phyloP scores from a whole-genome alignment of 352 stramenopile genomes.

The Plasmopara muralis region DNA sequence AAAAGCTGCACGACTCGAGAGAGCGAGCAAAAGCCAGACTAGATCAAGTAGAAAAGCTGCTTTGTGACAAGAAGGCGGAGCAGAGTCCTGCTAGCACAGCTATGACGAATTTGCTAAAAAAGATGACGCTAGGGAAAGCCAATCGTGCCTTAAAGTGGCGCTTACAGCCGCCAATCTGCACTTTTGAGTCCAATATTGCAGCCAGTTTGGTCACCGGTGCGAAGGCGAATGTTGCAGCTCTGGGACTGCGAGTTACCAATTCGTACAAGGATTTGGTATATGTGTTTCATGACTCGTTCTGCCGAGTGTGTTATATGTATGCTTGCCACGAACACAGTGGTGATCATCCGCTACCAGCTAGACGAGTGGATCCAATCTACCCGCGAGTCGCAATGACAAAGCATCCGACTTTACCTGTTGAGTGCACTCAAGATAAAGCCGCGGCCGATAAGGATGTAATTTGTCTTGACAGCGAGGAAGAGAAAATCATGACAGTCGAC shows the following conservation, averaged over 20 bases:
- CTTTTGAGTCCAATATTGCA: slow-evolving; percentile 1
- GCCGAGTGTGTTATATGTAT: slow-evolving; percentile 88
- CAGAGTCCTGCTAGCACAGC: slow-evolving; percentile 9
- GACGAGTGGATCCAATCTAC: slow-evolving; percentile 48
- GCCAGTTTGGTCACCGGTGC: slow-evolving; percentile 9
- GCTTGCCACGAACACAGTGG: slow-evolving; percentile 87
- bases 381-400: slow-evolving; percentile 27
- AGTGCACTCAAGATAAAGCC: not conserved
- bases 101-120: slow-evolving; percentile 16
- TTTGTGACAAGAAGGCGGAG: slow-evolving; percentile 1
- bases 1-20: slow-evolving; percentile 16
- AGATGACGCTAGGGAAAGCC: slow-evolving; percentile 10
- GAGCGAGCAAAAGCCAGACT: slow-evolving; percentile 6
- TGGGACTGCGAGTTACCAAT: slow-evolving; percentile 41
- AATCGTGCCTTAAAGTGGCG: slow-evolving; percentile 18
- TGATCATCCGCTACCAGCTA: slow-evolving; percentile 52
- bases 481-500: not conserved
- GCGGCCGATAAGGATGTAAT: slow-evolving; percentile 9
- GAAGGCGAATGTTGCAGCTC: slow-evolving; percentile 10
- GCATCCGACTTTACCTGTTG: slow-evolving; percentile 6
- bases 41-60: slow-evolving; percentile 8
- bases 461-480: slow-evolving; percentile 6
- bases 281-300: slow-evolving; percentile 84
- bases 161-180: slow-evolving; percentile 2
- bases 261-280: slow-evolving; percentile 71